Evolutionary conservation across 139 green algal species (phyloP).

Genomic region (Pseudopediastrum boryanum): DNA sequence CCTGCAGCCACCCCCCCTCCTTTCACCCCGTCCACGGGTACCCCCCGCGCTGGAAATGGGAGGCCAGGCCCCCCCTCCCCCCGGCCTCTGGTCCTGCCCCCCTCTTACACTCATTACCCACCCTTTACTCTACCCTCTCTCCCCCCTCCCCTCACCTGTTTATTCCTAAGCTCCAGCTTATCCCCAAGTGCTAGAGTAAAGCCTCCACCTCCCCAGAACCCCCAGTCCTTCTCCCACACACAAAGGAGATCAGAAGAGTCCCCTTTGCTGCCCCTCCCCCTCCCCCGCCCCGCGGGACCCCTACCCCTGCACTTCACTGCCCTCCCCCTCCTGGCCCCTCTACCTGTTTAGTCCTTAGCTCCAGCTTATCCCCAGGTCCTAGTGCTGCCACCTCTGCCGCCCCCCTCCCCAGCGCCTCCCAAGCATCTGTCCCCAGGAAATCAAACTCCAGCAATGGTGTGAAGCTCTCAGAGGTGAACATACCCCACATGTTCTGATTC

Average conservation of each 20-base stretch:
- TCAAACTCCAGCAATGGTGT: conserved; percentile 74
- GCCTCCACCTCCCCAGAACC: no score
- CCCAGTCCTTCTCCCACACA: no score
- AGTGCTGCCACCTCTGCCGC: conserved; percentile 43
- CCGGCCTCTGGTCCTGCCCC: no score
- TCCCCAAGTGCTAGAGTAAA: conserved; percentile 46
- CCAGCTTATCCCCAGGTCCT: conserved; percentile 47
- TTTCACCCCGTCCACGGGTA: no score
- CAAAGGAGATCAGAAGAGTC: no score
- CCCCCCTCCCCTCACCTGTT: no score
- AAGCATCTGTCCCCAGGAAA: conserved; percentile 59
- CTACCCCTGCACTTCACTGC: no score
- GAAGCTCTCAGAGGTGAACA: conserved; percentile 61
- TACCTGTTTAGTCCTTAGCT: conserved; percentile 36
- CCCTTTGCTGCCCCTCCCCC: no score
- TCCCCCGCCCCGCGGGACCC: no score
- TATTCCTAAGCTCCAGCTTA: conserved; percentile 41
- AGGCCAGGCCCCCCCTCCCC: no score
- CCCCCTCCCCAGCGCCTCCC: conserved; percentile 35
- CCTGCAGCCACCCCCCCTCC: not conserved
- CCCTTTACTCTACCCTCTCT: not conserved
- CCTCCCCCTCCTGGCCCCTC: not conserved
- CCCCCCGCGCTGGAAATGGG: no score
- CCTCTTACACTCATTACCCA: no score
- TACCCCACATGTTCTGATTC: conserved; percentile 69